A percentile compares a stretch with the other conserved stretches of the same genome.
These are phyloP conservation scores for Zangia roseola DNA, from an alignment of 768 basidiomycete genomes.

Conservation along the genomic window DNA sequence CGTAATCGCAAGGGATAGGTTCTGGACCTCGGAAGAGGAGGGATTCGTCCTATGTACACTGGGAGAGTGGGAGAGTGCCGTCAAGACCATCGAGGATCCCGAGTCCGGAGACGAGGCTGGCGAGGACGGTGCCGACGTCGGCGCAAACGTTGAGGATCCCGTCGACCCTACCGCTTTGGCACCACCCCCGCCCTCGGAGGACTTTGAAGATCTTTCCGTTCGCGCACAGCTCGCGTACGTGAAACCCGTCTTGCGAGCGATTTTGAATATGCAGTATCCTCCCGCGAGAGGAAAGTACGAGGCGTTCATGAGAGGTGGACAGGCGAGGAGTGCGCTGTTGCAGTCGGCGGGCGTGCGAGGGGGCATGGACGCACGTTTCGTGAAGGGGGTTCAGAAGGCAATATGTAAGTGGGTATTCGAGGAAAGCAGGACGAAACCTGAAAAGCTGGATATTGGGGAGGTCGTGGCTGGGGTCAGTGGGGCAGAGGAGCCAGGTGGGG, in stretches of 20 bases:
- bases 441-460: constrained; percentile 5
- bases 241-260: constrained; percentile 59
- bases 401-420: constrained; percentile 30
- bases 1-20: constrained; percentile 47
- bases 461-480: neutral
- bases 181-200: constrained; percentile 41
- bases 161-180: constrained; percentile 20
- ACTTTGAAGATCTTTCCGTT: constrained; percentile 51
- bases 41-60: constrained; percentile 66
- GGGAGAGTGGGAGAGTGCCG: constrained; percentile 52
- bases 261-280: constrained; percentile 53
- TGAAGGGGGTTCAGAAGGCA: constrained; percentile 35
- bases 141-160: constrained; percentile 26
- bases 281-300: constrained; percentile 52
- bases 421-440: constrained; percentile 9
- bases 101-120: constrained; percentile 33
- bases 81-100: constrained; percentile 27
- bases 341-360: constrained; percentile 37
- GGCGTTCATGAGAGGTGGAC: constrained; percentile 59
- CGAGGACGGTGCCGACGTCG: constrained; percentile 31
- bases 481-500: neutral
- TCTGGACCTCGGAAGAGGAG: constrained; percentile 56
- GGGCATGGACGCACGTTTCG: constrained; percentile 37
- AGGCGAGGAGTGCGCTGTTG: constrained; percentile 36
- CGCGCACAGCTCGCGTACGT: constrained; percentile 62